Evolutionary conservation across 1,284 basidiomycete species (phyloP), one percentile per base, ranked within the genome.

Genomic region (Apiotrichum gracile): DNA sequence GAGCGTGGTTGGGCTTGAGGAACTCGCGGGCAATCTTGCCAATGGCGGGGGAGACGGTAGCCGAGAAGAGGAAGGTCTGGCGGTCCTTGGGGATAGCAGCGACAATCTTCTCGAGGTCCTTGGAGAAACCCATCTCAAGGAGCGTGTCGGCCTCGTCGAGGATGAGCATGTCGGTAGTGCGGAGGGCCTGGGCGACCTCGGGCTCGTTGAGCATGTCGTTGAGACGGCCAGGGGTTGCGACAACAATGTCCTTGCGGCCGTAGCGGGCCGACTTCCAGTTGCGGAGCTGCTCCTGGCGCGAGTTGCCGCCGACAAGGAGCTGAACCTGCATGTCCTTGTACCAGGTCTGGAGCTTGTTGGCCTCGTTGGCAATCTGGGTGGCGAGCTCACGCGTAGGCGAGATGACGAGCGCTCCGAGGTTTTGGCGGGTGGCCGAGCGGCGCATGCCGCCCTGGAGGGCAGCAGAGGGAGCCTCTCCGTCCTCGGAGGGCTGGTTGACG

Each of bases 81-180:
- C 93, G 83, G 52, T 84, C 72, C 31, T 78, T 75, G 17, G 89
- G 88, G n/a, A 97, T 78, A 61, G 80, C 80, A 3, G 78, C 65
- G 31, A 83, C 77, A 65, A 97, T 92, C 1, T 80, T 81, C 35
- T 90, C 82, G 42, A 98, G 84, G 61, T 96, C 92, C 42, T 87
- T 83, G 10, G 87, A 83, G 83, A 98, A 98, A 61, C 94, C 94
- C 86, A 97, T 90, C 61, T 97, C 92, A 39, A 98, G 80, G 14
- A 97, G 80, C 0, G 90, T 94, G 72, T 98, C 96, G 12, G 92
- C 92, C 75, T 97, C 94, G 68, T 98, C 94, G 49, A 98, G 79
- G 56, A 97, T 80, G 52, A 97, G 80, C 65, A 83, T 77, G 63
- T 83, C 79, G 1, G 86, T 81, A 12, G 79, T 77, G 14, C 73